Percentiles rank a stretch among this genome's conserved stretches.
phyloP scores from a whole-genome alignment of 2,329 filamentous ascomycete genomes.

The Aspergillus sp. region DNA sequence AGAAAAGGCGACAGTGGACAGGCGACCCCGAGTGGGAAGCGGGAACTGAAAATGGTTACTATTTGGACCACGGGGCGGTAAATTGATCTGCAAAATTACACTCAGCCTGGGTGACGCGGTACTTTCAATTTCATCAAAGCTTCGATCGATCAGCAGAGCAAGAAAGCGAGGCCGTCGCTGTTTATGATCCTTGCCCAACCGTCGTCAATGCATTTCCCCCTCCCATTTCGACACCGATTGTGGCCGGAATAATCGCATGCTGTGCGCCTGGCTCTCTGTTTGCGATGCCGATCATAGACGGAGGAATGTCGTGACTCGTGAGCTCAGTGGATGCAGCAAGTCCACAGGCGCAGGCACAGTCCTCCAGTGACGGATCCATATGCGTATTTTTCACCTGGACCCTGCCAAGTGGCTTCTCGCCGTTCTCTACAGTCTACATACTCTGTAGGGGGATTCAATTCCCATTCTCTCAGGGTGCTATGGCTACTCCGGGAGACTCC shows the following conservation, averaged over 20 bases:
- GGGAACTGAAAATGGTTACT: slow-evolving; percentile 4
- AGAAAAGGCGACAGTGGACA: slow-evolving; percentile 2
- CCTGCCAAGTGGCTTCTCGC: background rate
- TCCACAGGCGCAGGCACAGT: background rate
- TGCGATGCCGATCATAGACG: background rate
- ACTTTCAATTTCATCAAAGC: background rate
- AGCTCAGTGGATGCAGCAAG: background rate
- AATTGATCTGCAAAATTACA: slow-evolving; percentile 22
- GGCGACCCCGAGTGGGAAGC: slow-evolving; percentile 21
- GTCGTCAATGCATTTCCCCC: background rate
- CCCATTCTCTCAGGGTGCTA: background rate
- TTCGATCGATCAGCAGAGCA: slow-evolving; percentile 16
- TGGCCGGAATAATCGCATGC: background rate
- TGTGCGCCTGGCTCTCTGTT: background rate
- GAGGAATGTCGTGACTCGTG: background rate
- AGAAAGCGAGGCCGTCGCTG: background rate
- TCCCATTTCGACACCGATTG: background rate
- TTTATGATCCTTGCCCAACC: background rate
- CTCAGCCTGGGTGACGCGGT: background rate
- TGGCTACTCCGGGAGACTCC: background rate
- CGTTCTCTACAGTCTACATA: too few species aligned
- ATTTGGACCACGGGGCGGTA: slow-evolving; percentile 19
- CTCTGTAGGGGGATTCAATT: background rate
- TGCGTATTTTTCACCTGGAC: slow-evolving; percentile 3
- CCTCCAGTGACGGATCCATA: background rate